These are phyloP conservation scores for Fusarium succisae DNA, from an alignment of 2,329 filamentous ascomycete species.

Conservation along the genomic window DNA sequence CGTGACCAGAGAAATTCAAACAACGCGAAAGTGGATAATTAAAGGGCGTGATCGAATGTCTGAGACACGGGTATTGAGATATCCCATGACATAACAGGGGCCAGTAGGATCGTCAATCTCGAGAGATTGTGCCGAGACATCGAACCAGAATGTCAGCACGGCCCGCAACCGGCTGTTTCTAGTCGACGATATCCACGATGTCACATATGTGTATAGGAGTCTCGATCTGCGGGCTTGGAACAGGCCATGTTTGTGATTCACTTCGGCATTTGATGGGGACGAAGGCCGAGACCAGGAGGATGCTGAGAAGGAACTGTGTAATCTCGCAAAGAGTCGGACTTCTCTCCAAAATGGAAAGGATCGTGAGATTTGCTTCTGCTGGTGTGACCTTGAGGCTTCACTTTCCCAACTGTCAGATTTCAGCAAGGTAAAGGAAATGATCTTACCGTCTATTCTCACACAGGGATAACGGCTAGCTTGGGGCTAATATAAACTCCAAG, in stretches of 20 bases:
- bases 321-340: neutral
- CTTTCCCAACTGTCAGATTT: neutral
- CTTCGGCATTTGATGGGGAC: neutral
- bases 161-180: neutral
- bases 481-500: neutral
- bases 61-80: neutral
- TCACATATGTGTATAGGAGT: neutral
- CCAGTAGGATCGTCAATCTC: neutral
- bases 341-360: neutral
- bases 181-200: neutral
- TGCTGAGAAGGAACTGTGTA: neutral
- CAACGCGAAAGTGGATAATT: neutral
- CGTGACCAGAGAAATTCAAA: neutral
- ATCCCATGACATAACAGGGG: neutral
- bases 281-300: neutral
- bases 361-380: neutral
- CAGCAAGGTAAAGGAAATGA: neutral
- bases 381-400: neutral
- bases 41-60: neutral
- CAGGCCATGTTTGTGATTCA: neutral
- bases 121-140: neutral
- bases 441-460: neutral
- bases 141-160: neutral
- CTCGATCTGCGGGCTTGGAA: neutral
- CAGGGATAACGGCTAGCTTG: neutral